These are phyloP conservation scores for Leptographium radiaticola DNA, from an alignment of 2,329 filamentous ascomycete species.

Conservation along the genomic window DNA sequence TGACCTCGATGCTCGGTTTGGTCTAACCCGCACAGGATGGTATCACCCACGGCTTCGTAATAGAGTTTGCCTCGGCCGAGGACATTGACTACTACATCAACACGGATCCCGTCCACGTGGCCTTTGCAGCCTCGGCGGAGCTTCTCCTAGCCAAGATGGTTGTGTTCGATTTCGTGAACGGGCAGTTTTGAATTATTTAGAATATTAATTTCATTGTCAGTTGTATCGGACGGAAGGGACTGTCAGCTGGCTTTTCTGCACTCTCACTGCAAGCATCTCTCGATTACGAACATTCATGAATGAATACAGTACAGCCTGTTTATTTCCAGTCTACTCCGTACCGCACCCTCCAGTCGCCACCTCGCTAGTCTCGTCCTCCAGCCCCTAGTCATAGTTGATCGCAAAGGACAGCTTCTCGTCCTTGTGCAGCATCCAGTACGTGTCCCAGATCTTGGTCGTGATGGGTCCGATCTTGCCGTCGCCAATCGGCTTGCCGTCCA, in stretches of 20 bases:
- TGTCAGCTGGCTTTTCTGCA: too few species aligned
- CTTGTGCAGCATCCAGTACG: slow-evolving; percentile 35
- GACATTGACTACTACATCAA: slow-evolving; percentile 58
- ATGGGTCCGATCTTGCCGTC: slow-evolving; percentile 30
- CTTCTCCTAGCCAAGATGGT: slow-evolving; percentile 37
- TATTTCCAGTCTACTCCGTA: too few species aligned
- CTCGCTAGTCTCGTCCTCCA: too few species aligned
- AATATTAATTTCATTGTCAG: too few species aligned
- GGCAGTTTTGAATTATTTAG: background rate
- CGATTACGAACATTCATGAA: too few species aligned
- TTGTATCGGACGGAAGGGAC: too few species aligned
- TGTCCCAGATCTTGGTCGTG: slow-evolving; percentile 35
- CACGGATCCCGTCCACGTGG: slow-evolving; percentile 49
- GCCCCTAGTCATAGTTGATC: slow-evolving; percentile 15
- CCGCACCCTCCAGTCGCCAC: too few species aligned
- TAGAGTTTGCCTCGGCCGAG: slow-evolving; percentile 48
- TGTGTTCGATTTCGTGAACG: slow-evolving; percentile 43
- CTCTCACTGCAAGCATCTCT: too few species aligned
- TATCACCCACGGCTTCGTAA: slow-evolving; percentile 57
- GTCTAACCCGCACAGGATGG: slow-evolving; percentile 27
- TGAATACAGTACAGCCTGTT: too few species aligned
- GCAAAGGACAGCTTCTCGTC: slow-evolving; percentile 22
- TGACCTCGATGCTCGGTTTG: background rate
- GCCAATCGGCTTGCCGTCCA: slow-evolving; percentile 29
- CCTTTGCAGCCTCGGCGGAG: slow-evolving; percentile 36